A percentile compares a stretch with the other conserved stretches of the same genome.
These are phyloP conservation scores for Ramularia collo-cygni DNA, from an alignment of 2,329 filamentous ascomycete genomes.

Conservation along the genomic window DNA sequence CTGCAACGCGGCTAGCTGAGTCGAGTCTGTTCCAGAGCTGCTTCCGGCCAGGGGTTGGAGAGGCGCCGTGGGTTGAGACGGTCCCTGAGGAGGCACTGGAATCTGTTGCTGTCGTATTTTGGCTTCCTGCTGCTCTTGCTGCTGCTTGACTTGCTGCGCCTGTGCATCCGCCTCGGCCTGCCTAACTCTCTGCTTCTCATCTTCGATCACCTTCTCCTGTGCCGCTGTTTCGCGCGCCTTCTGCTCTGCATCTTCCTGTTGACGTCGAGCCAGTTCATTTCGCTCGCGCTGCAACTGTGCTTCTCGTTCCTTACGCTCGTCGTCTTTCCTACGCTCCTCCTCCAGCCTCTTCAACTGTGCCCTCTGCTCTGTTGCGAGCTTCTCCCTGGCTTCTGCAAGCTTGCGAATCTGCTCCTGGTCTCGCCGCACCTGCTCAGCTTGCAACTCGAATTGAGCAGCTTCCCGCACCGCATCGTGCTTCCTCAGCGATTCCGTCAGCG, in stretches of 20 bases:
- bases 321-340: slow-evolving; percentile 9
- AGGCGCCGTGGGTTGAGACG: slow-evolving; percentile 6
- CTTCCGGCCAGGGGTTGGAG: slow-evolving; percentile 1
- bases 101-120: slow-evolving; percentile 3
- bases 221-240: background rate
- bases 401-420: slow-evolving; percentile 11
- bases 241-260: slow-evolving; percentile 6
- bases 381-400: slow-evolving; percentile 11
- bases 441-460: slow-evolving; percentile 13
- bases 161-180: slow-evolving; percentile 1
- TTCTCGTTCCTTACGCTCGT: slow-evolving; percentile 3
- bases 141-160: slow-evolving; percentile 1
- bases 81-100: slow-evolving; percentile 3
- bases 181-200: slow-evolving; percentile 1
- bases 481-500: slow-evolving; percentile 13
- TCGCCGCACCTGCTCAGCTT: slow-evolving; percentile 9
- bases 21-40: background rate
- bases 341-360: slow-evolving; percentile 5
- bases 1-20: no score
- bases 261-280: background rate
- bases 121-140: slow-evolving; percentile 6
- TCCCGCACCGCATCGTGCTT: slow-evolving; percentile 15
- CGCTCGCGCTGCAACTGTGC: slow-evolving; percentile 4
- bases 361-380: slow-evolving; percentile 8
- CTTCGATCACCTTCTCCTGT: slow-evolving; percentile 5